Percentiles rank a stretch among this genome's conserved stretches.
Conservation (phyloP, 2,329 filamentous ascomycete species). For the Helminthosporium solani region DNA sequence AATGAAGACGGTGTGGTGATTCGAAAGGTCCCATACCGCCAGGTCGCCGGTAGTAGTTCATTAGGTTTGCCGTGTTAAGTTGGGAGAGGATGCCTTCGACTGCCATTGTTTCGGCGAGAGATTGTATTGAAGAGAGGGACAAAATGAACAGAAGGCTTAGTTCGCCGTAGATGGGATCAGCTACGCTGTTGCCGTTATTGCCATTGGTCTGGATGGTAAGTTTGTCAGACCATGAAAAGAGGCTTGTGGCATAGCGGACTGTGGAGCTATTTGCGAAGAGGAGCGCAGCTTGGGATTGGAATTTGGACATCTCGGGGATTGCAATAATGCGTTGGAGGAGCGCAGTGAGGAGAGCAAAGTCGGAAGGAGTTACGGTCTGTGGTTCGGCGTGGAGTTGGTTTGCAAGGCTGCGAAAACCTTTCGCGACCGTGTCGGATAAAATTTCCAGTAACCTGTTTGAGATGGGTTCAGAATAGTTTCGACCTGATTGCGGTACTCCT, state of each 20-base stretch:
- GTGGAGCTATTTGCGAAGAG: slow-evolving; percentile 63
- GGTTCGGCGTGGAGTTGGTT: slow-evolving; percentile 77
- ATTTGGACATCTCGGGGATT: slow-evolving; percentile 71
- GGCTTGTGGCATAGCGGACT: slow-evolving; percentile 75
- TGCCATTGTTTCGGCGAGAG: slow-evolving; percentile 85
- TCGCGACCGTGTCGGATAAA: slow-evolving; percentile 73
- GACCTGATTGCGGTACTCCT: slow-evolving; percentile 45
- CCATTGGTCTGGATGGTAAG: slow-evolving; percentile 57
- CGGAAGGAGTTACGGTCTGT: slow-evolving; percentile 66
- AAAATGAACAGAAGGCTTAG: slow-evolving; percentile 86
- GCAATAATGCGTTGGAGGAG: slow-evolving; percentile 82
- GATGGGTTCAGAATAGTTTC: slow-evolving; percentile 34
- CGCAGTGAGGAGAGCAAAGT: slow-evolving; percentile 83
- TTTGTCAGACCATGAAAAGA: slow-evolving; percentile 93
- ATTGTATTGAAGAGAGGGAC: slow-evolving; percentile 77
- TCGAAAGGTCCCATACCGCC: slow-evolving; percentile 78
- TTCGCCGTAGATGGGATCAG: slow-evolving; percentile 90
- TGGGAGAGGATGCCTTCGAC: slow-evolving; percentile 81
- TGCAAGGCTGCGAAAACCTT: slow-evolving; percentile 79
- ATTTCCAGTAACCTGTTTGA: slow-evolving; percentile 66
- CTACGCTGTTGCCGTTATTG: slow-evolving; percentile 45
- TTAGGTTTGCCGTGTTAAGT: slow-evolving; percentile 75
- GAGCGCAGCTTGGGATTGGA: slow-evolving; percentile 52
- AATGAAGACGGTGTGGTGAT: slow-evolving; percentile 73
- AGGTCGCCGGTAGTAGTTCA: slow-evolving; percentile 68